phyloP scores from a whole-genome alignment of 2,329 filamentous ascomycete genomes.

The Colletotrichum liriopes region DNA sequence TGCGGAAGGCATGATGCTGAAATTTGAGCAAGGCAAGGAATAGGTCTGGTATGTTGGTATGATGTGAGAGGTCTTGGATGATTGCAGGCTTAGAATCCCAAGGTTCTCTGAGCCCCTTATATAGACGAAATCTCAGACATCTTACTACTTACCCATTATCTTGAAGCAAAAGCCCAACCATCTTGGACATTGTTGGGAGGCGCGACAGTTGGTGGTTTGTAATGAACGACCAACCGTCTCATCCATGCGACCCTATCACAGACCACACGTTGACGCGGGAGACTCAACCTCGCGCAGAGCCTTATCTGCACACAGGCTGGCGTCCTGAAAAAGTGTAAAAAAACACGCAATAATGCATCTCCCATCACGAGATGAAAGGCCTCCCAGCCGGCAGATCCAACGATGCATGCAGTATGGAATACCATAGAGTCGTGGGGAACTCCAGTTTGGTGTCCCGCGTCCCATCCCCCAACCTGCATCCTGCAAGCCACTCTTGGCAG shows the following conservation, averaged over 20 bases:
- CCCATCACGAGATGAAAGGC: not conserved
- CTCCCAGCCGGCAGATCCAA: not conserved
- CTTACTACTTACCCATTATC: not conserved
- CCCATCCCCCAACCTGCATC: not conserved
- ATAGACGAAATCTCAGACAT: not conserved
- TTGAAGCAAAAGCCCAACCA: not conserved
- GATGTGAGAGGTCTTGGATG: not conserved
- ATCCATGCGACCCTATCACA: not conserved
- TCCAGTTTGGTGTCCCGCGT: not conserved
- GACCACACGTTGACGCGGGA: not conserved
- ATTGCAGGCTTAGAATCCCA: not conserved
- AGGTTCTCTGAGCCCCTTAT: not conserved
- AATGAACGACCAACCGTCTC: not conserved
- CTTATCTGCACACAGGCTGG: too few species aligned
- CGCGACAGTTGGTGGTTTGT: not conserved
- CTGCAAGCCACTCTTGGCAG: not conserved
- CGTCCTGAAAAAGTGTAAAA: not conserved
- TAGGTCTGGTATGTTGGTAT: not conserved
- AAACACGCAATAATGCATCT: not conserved
- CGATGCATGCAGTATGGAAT: not conserved
- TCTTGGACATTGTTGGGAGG: not conserved
- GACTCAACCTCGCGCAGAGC: not conserved
- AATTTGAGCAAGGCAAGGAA: not conserved
- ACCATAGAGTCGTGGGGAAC: not conserved
- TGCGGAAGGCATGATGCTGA: not conserved